Evolutionary conservation across 805 yeast genomes (phyloP).

Genomic region (Kluyveromyces wickerhamii): DNA sequence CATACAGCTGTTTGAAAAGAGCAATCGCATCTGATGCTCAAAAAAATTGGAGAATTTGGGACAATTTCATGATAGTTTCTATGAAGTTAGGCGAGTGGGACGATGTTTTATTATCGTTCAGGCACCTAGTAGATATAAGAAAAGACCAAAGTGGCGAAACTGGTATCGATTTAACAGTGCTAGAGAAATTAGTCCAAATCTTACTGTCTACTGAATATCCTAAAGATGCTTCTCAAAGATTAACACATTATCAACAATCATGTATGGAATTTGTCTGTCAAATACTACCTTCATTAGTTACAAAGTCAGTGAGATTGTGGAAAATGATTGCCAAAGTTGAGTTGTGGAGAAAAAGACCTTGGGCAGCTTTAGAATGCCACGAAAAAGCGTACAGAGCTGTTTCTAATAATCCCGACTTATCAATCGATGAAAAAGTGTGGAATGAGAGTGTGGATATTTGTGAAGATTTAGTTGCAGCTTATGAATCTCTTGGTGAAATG

Average conservation of each 20-base stretch:
- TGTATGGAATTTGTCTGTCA: constrained; percentile 68
- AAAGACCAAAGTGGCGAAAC: constrained; percentile 51
- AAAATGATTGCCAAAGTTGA: constrained; percentile 77
- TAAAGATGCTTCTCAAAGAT: constrained; percentile 28
- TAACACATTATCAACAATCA: constrained; percentile 56
- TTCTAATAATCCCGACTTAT: constrained; percentile 55
- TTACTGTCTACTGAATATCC: constrained; percentile 48
- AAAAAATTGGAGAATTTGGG: constrained; percentile 85
- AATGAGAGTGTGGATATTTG: constrained; percentile 73
- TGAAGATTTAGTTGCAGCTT: constrained; percentile 73
- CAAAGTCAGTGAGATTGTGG: constrained; percentile 61
- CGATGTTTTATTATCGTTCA: constrained; percentile 73
- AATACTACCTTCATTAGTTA: constrained; percentile 59
- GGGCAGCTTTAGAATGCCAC: constrained; percentile 78
- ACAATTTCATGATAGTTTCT: constrained; percentile 77
- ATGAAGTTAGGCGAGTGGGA: constrained; percentile 80
- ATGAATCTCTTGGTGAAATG: constrained; percentile 77
- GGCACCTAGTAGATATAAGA: constrained; percentile 49
- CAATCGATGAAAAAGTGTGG: constrained; percentile 57
- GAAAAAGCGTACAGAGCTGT: constrained; percentile 81
- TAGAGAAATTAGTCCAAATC: constrained; percentile 64
- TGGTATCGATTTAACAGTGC: constrained; percentile 64
- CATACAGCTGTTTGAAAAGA: constrained; percentile 74
- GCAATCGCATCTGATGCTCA: constrained; percentile 68
- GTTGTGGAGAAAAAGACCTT: constrained; percentile 78